Conservation (phyloP, 2,329 filamentous ascomycete species). For the Nectriaceae sp. region DNA sequence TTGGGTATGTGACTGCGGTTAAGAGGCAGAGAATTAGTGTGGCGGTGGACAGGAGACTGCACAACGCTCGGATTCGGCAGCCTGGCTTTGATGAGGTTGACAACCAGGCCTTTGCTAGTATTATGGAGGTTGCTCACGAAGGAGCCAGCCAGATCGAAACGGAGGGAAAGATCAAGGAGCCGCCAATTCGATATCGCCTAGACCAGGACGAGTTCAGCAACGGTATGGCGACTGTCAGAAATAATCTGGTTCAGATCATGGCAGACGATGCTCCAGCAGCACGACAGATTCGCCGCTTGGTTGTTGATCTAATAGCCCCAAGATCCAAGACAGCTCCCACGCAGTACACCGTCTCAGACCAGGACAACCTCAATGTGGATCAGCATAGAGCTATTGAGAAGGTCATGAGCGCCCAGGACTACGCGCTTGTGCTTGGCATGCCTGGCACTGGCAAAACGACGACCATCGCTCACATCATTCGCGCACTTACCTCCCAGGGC, state of each 20-base stretch:
- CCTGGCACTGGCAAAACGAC: slow-evolving; percentile 98
- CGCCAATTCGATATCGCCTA: slow-evolving; percentile 73
- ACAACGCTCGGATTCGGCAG: slow-evolving; percentile 78
- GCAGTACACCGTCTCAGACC: slow-evolving; percentile 62
- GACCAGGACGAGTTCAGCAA: slow-evolving; percentile 99
- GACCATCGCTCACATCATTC: slow-evolving; percentile 96
- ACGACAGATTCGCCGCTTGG: slow-evolving; percentile 71
- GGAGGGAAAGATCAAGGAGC: slow-evolving; percentile 51
- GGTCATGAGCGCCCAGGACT: slow-evolving; percentile 93
- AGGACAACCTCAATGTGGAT: slow-evolving; percentile 78
- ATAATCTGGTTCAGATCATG: slow-evolving; percentile 94
- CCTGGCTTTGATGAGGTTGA: slow-evolving; percentile 72
- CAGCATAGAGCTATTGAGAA: slow-evolving; percentile 87
- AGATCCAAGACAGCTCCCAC: slow-evolving; percentile 69
- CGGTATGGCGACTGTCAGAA: slow-evolving; percentile 91
- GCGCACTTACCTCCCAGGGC: slow-evolving; percentile 81
- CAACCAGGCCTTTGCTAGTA: slow-evolving; percentile 87
- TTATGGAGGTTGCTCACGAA: slow-evolving; percentile 77
- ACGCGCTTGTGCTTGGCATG: slow-evolving; percentile 97
- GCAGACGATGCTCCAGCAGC: slow-evolving; percentile 72
- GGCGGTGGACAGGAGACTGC: slow-evolving; percentile 85
- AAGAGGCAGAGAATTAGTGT: slow-evolving; percentile 77
- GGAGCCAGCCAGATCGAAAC: slow-evolving; percentile 54
- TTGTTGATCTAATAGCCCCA: slow-evolving; percentile 76
- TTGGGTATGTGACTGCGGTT: slow-evolving; percentile 84